These are phyloP conservation scores for Trametes maxima DNA, from an alignment of 768 basidiomycete species.

Conservation along the genomic window DNA sequence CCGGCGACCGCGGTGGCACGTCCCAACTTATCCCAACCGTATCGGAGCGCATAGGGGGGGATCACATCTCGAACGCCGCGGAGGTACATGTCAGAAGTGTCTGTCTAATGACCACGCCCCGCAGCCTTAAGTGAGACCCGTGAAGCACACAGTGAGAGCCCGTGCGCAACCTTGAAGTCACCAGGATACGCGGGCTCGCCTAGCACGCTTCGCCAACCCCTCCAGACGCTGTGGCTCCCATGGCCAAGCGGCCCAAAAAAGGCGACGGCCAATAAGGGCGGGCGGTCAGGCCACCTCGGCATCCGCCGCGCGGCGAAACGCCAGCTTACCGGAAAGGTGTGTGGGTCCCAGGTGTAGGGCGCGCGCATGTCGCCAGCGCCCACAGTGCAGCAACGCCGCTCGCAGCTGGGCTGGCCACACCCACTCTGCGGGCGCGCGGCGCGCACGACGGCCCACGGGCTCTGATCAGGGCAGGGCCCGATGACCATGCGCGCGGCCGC, in stretches of 20 bases:
- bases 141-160: background rate
- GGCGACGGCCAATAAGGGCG: conserved; percentile 9
- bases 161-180: conserved; percentile 5
- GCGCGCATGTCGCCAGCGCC: background rate
- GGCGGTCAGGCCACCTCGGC: background rate
- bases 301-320: background rate
- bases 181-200: background rate
- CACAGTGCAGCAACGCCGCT: too few relatives aligned
- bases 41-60: conserved; percentile 12
- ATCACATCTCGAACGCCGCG: conserved; percentile 10
- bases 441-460: too few relatives aligned
- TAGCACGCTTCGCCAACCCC: background rate
- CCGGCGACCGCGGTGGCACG: background rate
- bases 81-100: background rate
- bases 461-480: background rate
- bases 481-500: background rate
- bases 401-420: too few relatives aligned
- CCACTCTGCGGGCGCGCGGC: too few relatives aligned
- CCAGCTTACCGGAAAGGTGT: background rate
- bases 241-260: background rate
- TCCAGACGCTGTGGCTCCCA: background rate
- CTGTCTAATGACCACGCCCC: background rate
- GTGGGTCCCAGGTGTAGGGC: background rate
- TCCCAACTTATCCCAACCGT: background rate
- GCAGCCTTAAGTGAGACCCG: background rate